These are phyloP conservation scores for Soucietia sequanensis DNA, from an alignment of 805 yeast species.

Conservation along the genomic window DNA sequence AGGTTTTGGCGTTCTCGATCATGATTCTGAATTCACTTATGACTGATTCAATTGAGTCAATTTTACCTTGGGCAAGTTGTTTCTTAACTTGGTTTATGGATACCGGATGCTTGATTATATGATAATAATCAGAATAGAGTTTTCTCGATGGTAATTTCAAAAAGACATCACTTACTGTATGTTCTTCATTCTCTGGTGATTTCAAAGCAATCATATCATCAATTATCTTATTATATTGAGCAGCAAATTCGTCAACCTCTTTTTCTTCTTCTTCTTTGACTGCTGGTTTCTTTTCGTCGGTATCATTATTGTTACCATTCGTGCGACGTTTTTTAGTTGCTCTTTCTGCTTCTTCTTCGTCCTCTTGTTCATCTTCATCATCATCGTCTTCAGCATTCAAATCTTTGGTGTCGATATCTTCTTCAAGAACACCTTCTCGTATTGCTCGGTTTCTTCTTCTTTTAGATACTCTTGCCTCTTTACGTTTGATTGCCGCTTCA, in stretches of 20 bases:
- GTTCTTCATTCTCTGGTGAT: slow-evolving; percentile 44
- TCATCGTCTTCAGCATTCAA: slow-evolving; percentile 24
- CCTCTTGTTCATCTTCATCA: slow-evolving; percentile 20
- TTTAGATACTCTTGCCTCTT: slow-evolving; percentile 42
- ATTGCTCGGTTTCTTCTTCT: slow-evolving; percentile 29
- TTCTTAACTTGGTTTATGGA: slow-evolving; percentile 55
- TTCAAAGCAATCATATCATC: slow-evolving; percentile 40
- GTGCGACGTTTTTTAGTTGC: slow-evolving; percentile 3
- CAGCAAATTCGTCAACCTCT: slow-evolving; percentile 15
- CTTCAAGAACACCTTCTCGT: slow-evolving; percentile 16
- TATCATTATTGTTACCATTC: slow-evolving; percentile 21
- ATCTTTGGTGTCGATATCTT: slow-evolving; percentile 20
- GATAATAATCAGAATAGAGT: slow-evolving; percentile 83
- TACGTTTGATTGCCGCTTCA: slow-evolving; percentile 57
- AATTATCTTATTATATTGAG: slow-evolving; percentile 36
- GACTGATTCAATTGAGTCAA: slow-evolving; percentile 44
- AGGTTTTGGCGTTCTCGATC: slow-evolving; percentile 68
- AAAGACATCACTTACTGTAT: slow-evolving; percentile 45
- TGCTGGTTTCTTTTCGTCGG: slow-evolving; percentile 9
- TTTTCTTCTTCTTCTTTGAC: slow-evolving; percentile 13
- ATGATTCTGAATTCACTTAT: slow-evolving; percentile 62
- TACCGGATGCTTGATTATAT: slow-evolving; percentile 58
- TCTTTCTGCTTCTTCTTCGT: slow-evolving; percentile 11
- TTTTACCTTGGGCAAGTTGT: slow-evolving; percentile 40
- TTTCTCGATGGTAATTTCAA: slow-evolving; percentile 67